These are phyloP conservation scores for Rhododendron kiyosumense DNA, from an alignment of 148 eudicot species.

Conservation along the genomic window DNA sequence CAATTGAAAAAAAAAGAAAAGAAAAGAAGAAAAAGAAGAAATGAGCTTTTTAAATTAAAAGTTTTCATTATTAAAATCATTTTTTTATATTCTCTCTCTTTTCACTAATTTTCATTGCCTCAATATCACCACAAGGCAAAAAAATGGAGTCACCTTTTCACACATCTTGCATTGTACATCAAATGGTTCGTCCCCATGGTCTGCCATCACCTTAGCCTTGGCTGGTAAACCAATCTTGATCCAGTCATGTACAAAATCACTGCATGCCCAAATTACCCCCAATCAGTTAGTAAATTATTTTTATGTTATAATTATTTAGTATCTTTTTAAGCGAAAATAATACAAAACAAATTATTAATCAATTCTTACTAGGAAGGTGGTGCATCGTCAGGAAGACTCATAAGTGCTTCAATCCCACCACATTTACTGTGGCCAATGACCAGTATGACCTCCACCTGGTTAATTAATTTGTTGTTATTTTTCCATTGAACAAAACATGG, in stretches of 20 bases:
- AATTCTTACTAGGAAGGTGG: slow-evolving; percentile 13
- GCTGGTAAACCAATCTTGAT: slow-evolving; percentile 23
- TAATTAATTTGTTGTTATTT: neutral
- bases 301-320: no score
- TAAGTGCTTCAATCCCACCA: slow-evolving; percentile 29
- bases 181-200: neutral
- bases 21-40: no score
- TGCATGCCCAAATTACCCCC: slow-evolving; percentile 4
- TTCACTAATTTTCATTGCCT: neutral
- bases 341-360: neutral
- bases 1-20: neutral
- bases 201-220: slow-evolving; percentile 12
- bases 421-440: slow-evolving; percentile 34
- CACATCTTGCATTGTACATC: neutral
- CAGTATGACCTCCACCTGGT: slow-evolving; percentile 26
- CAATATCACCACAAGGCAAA: neutral
- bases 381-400: slow-evolving; percentile 8
- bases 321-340: neutral
- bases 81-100: neutral
- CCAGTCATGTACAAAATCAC: slow-evolving; percentile 32
- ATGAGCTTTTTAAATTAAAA: neutral
- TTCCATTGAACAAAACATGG: neutral
- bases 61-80: neutral
- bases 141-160: neutral
- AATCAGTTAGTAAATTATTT: neutral